Evolutionary conservation across 148 eudicot genomes (phyloP).

Genomic region (Heliamphora exappendiculata): DNA sequence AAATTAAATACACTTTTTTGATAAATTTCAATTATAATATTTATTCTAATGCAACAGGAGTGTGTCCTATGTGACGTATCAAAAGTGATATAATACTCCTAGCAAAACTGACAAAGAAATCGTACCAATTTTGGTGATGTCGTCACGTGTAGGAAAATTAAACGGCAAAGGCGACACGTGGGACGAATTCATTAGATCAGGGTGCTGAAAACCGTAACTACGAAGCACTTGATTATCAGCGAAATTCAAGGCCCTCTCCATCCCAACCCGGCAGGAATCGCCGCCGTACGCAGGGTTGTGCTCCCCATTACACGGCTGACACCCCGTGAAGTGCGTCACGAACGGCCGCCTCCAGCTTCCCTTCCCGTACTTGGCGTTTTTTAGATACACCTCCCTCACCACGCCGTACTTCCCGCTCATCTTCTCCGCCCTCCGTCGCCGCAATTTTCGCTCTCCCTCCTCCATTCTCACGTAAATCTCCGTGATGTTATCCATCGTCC

Average conservation of each 20-base stretch:
- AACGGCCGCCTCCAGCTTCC: constrained; percentile 58
- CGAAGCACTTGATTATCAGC: constrained; percentile 84
- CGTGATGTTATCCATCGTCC: constrained; percentile 30
- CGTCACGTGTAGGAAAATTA: constrained; percentile 25
- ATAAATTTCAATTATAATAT: too few species aligned
- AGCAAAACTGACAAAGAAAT: too few species aligned
- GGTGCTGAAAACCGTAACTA: constrained; percentile 53
- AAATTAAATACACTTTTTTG: too few species aligned
- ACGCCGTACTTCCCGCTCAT: constrained; percentile 37
- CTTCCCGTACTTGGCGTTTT: constrained; percentile 28
- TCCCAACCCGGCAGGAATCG: constrained; percentile 45
- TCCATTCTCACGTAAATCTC: constrained; percentile 27
- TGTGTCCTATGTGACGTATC: too few species aligned
- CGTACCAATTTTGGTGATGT: not conserved
- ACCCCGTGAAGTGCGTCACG: constrained; percentile 86
- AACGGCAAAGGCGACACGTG: constrained; percentile 33
- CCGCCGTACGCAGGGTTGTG: constrained; percentile 52
- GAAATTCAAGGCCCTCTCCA: constrained; percentile 59
- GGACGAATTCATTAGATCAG: constrained; percentile 39
- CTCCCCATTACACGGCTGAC: constrained; percentile 77
- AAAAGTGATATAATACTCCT: too few species aligned
- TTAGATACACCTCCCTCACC: constrained; percentile 24
- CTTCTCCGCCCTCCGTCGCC: constrained; percentile 64
- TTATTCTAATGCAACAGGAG: too few species aligned
- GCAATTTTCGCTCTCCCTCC: constrained; percentile 22